A percentile compares a stretch with the other conserved stretches of the same genome.
phyloP scores from a whole-genome alignment of 176 grass and related monocot genomes.

The Poa annua region DNA sequence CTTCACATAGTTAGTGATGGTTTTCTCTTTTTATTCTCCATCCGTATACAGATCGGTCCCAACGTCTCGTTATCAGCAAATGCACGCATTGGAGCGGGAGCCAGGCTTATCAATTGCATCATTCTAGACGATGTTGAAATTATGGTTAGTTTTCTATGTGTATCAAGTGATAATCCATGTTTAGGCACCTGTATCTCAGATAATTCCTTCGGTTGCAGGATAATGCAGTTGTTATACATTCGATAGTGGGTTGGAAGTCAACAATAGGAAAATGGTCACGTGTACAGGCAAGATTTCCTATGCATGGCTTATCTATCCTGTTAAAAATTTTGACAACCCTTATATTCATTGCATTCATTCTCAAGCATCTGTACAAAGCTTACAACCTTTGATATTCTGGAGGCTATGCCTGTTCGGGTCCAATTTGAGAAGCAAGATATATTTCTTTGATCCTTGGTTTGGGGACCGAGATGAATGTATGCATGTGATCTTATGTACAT shows the following conservation, averaged over 20 bases:
- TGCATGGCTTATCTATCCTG: slow-evolving; percentile 20
- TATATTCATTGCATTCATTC: slow-evolving; percentile 21
- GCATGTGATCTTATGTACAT: slow-evolving; percentile 1
- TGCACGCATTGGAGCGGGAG: slow-evolving; percentile 93
- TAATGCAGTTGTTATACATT: slow-evolving; percentile 98
- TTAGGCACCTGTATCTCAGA: slow-evolving; percentile 32
- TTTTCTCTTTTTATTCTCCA: background rate
- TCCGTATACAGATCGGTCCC: slow-evolving; percentile 81
- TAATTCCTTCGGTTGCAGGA: slow-evolving; percentile 61
- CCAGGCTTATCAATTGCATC: slow-evolving; percentile 95
- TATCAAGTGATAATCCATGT: slow-evolving; percentile 16
- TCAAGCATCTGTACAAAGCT: background rate
- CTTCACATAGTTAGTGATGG: slow-evolving; percentile 33
- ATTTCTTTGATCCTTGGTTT: background rate
- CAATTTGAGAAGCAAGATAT: slow-evolving; percentile 22
- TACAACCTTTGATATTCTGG: background rate
- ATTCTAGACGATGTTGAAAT: slow-evolving; percentile 99
- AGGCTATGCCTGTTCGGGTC: background rate
- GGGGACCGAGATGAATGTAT: background rate
- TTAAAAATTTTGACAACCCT: background rate
- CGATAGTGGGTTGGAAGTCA: slow-evolving; percentile 96
- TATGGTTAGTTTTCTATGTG: slow-evolving; percentile 58
- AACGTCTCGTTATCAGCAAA: slow-evolving; percentile 99
- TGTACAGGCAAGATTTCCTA: slow-evolving; percentile 79
- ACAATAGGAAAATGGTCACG: slow-evolving; percentile 97